A percentile compares a stretch with the other conserved stretches of the same genome.
Evolutionary conservation across 352 stramenopile genomes (phyloP).

Genomic region (Phytophthora cajani): DNA sequence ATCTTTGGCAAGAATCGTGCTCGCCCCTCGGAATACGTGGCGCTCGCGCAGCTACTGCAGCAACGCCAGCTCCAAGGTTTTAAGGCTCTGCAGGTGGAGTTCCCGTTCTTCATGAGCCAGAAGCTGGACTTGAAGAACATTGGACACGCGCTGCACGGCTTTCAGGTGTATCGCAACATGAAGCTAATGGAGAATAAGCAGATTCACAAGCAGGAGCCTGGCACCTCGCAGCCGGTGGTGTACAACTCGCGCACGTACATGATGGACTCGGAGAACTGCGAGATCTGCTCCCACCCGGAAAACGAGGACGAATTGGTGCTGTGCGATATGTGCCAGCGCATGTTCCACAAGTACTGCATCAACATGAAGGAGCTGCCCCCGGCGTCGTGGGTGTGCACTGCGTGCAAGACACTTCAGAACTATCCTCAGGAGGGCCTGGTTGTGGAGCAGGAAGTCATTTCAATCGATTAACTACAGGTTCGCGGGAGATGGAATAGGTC

Average conservation of each 20-base stretch:
- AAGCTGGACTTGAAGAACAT: conserved; percentile 88
- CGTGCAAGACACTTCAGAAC: conserved; percentile 75
- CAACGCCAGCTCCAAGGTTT: conserved; percentile 82
- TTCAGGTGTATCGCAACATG: conserved; percentile 87
- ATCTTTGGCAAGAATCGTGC: conserved; percentile 85
- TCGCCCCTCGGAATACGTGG: conserved; percentile 70
- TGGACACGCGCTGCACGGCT: conserved; percentile 79
- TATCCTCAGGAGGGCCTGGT: conserved; percentile 65
- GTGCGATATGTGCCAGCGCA: conserved; percentile 84
- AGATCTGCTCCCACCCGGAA: conserved; percentile 59
- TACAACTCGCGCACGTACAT: conserved; percentile 81
- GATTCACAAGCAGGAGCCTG: conserved; percentile 70
- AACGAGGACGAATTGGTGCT: conserved; percentile 79
- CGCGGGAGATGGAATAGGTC: conserved; percentile 14
- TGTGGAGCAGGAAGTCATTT: conserved; percentile 66
- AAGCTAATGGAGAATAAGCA: conserved; percentile 79
- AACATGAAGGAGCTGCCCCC: conserved; percentile 80
- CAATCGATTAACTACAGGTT: conserved; percentile 57
- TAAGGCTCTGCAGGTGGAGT: conserved; percentile 81
- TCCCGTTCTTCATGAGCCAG: conserved; percentile 82
- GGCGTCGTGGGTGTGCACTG: conserved; percentile 79
- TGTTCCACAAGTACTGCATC: conserved; percentile 87
- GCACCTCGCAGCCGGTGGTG: conserved; percentile 55
- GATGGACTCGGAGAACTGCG: conserved; percentile 77
- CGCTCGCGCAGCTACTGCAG: conserved; percentile 70